A percentile compares a stretch with the other conserved stretches of the same genome.
These are phyloP conservation scores for Lipomyces japonicus DNA, from an alignment of 805 yeast genomes.

Conservation along the genomic window DNA sequence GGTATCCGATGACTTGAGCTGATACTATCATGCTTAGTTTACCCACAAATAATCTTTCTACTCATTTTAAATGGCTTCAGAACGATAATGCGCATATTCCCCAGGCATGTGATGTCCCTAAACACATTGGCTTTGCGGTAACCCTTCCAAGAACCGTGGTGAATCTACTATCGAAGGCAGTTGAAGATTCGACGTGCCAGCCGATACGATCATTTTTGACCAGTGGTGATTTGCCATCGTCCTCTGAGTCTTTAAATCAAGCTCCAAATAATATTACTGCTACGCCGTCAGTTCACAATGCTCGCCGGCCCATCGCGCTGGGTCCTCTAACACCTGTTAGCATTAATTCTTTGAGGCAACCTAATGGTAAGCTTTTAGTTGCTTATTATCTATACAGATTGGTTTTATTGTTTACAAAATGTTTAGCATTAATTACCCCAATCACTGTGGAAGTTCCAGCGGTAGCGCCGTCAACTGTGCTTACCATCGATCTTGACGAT, in stretches of 20 bases:
- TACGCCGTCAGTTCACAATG: too few relatives aligned
- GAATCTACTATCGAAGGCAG: slow-evolving; percentile 5
- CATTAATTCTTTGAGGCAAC: neutral
- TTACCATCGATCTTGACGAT: slow-evolving; percentile 24
- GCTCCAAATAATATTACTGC: too few relatives aligned
- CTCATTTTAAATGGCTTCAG: slow-evolving; percentile 17
- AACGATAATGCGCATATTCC: slow-evolving; percentile 10
- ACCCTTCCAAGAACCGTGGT: slow-evolving; percentile 2
- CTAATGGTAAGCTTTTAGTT: neutral
- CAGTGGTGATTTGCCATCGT: too few relatives aligned
- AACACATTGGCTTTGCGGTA: neutral
- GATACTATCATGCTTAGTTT: neutral
- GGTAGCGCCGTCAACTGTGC: slow-evolving; percentile 1
- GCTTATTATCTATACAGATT: neutral
- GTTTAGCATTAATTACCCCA: slow-evolving; percentile 5
- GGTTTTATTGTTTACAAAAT: neutral
- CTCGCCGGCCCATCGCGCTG: too few relatives aligned
- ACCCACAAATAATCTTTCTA: slow-evolving; percentile 14
- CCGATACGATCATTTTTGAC: too few relatives aligned
- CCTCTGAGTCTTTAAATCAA: too few relatives aligned
- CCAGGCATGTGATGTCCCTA: neutral
- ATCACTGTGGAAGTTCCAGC: neutral
- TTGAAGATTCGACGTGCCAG: slow-evolving; percentile 7
- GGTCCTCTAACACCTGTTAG: slow-evolving; percentile 8
- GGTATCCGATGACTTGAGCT: too few relatives aligned